A percentile compares a stretch with the other conserved stretches of the same genome.
Evolutionary conservation across 2,329 filamentous ascomycete species (phyloP).

Genomic region (Ophiostoma ips): DNA sequence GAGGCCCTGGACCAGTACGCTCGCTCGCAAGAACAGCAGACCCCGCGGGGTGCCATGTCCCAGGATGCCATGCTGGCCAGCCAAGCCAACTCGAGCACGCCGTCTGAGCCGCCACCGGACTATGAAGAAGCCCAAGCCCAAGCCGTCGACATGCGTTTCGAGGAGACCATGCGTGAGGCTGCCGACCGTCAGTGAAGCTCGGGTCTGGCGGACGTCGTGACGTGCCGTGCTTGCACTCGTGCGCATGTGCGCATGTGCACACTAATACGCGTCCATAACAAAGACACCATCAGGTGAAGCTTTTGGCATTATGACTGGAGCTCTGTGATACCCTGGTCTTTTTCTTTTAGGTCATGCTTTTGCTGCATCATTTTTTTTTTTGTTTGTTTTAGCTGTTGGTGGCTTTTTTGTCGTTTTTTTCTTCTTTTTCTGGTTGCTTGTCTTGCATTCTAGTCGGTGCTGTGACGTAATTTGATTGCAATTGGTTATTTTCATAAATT

Average conservation of each 20-base stretch:
- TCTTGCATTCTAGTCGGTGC: not conserved
- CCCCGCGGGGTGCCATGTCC: constrained; percentile 6
- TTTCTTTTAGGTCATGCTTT: not conserved
- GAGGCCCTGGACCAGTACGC: constrained; percentile 4
- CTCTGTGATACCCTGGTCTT: constrained; percentile 11
- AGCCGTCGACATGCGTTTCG: constrained; percentile 41
- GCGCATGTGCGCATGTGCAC: not conserved
- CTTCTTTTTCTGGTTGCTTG: not conserved
- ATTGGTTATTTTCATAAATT: no score
- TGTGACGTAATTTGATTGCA: no score
- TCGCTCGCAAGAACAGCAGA: constrained; percentile 17
- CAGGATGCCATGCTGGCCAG: constrained; percentile 1
- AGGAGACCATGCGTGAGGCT: constrained; percentile 61
- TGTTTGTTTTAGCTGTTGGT: not conserved
- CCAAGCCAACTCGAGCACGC: constrained; percentile 22
- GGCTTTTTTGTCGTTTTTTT: not conserved
- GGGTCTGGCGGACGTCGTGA: not conserved
- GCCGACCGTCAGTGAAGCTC: constrained; percentile 42
- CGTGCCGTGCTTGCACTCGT: not conserved
- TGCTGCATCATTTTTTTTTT: not conserved
- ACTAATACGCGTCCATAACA: no score
- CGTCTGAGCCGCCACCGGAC: constrained; percentile 71
- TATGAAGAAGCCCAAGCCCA: constrained; percentile 86
- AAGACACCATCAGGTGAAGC: no score
- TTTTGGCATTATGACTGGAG: not conserved